Conservation (phyloP, 2,329 filamentous ascomycete genomes). For the Scedosporium dehoogii region DNA sequence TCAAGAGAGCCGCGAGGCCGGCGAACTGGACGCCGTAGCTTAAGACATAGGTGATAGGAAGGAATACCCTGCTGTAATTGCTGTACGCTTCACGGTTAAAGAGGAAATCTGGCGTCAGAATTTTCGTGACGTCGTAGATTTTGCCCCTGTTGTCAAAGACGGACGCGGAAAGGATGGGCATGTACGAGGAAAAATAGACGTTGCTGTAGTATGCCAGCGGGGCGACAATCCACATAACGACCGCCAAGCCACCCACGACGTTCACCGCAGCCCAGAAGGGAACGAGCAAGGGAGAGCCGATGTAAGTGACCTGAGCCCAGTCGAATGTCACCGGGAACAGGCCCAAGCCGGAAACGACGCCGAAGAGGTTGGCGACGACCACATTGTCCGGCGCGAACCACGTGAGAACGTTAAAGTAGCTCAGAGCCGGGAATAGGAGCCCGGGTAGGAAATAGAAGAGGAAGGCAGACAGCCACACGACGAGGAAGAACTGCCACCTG, state of each 20-base stretch:
- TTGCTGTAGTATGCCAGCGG: conserved; percentile 76
- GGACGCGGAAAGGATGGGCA: conserved; percentile 75
- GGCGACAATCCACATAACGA: conserved; percentile 79
- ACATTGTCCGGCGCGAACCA: conserved; percentile 83
- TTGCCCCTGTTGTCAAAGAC: conserved; percentile 80
- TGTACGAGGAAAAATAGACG: conserved; percentile 69
- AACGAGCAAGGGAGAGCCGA: conserved; percentile 73
- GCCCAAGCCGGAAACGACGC: conserved; percentile 73
- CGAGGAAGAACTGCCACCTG: conserved; percentile 74
- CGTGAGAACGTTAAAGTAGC: conserved; percentile 81
- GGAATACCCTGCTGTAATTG: conserved; percentile 73
- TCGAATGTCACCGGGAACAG: conserved; percentile 82
- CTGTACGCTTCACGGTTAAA: conserved; percentile 70
- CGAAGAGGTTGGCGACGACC: conserved; percentile 79
- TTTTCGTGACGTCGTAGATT: conserved; percentile 71
- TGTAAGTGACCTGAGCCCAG: conserved; percentile 84
- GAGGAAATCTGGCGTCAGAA: conserved; percentile 66
- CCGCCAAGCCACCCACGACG: conserved; percentile 66
- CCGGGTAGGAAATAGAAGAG: conserved; percentile 80
- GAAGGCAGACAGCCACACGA: conserved; percentile 61
- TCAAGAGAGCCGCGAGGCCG: conserved; percentile 66
- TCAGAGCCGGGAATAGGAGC: conserved; percentile 71
- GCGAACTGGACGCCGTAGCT: conserved; percentile 85
- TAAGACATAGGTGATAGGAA: conserved; percentile 79
- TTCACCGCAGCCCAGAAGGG: conserved; percentile 84